Evolutionary conservation across 306 rosid genomes (phyloP), one percentile per base, ranked within the genome.

Genomic region (Chamaecrista fasciculata): DNA sequence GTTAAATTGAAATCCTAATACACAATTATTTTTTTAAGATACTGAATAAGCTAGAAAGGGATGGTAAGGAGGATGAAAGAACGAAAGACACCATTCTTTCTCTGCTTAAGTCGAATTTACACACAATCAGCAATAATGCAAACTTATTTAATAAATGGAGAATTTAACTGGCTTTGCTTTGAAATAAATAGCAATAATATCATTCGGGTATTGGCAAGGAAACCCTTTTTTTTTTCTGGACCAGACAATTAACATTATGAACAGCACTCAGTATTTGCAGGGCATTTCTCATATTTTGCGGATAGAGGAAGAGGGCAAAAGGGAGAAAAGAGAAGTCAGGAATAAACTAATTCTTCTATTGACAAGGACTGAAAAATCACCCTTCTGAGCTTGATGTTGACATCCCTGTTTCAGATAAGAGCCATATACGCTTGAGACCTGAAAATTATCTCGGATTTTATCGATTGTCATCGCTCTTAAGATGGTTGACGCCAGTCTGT

Each of bases 381-480:
- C 76, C 79, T 68, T 57, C 73, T 28, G 50, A 31, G 43, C 78
- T 78, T 63, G 61, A 42, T n/a, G 28, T 43, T 80, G 75, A 56
- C 75, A 66, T 69, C 62, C 67, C 23, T 53, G 49, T 64, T 72
- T 63, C 34, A 59, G 66, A 24, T 11, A 37, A 49, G 70, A 69
- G 76, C 67, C 73, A 49, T 47, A 49, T 47, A 66, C 74, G 20
- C 42, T 14, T 26, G 66, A 67, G 16, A 37, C 71, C 49, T 36
- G 72, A 34, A 69, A 74, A 70, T 23, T 20, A n/a, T 42, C 24
- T 55, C 20, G 44, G 20, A 31, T 46, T 50, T 78, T 25, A 82
- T 85, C 84, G 75, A 53, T 70, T 76, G 58, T 78, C 94, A 62
- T 78, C 77, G n/a, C n/a, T n/a, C 74, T 78, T 78, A 47, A 71